Base-by-base conservation (phyloP, 2,329 filamentous ascomycete genomes). In the Westerdykella sp. region DNA sequence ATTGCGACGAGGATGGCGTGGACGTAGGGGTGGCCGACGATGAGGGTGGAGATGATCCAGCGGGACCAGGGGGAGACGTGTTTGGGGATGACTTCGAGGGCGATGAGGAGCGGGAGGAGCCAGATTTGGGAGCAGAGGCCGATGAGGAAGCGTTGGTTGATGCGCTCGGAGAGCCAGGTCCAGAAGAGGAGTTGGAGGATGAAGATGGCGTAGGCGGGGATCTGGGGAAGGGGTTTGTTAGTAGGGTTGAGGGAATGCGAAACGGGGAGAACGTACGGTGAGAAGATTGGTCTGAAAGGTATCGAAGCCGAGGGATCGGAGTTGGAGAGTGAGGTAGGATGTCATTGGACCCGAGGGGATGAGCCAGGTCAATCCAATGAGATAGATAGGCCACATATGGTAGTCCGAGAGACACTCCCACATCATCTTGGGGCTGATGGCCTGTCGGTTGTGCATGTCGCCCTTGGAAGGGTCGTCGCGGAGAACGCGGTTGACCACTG, bases 401-500 rank as follows among this genome's bases (percentile, higher is more conserved):
- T 75, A 80, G 56, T 80, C 77, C 11, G 58, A 67, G 7, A 78
- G 48, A 21, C 72, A 73, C 11, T 73, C 50, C 68, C 71, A 75
- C 12, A 80, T 63, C 62, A 77, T 71, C 22, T 51, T 59, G 0
- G 67, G 60, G 0, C 68, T 71, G 5, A 81, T 59, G 0, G 73
- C 74, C 56, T 81, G 74, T 3, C 77, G 69, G 49, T 81, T 81
- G 59, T 80, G 76, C 78, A 81, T 80, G 47, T 72, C 73, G n/a
- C 76, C 76, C 49, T 80, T 80, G 37, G 70, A 72, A 0, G 75
- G 75, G 37, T 78, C 75, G 41, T 78, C 75, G 7, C 75, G 69
- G 10, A 78, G 63, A 18, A 83, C 70, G 18, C 76, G 74, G 56
- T 85, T 86, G 14, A 83, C 75, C 75, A 86, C 59, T 56, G 28